Base-by-base conservation (phyloP, 768 basidiomycete species). In the Glaciozyma martinii region DNA sequence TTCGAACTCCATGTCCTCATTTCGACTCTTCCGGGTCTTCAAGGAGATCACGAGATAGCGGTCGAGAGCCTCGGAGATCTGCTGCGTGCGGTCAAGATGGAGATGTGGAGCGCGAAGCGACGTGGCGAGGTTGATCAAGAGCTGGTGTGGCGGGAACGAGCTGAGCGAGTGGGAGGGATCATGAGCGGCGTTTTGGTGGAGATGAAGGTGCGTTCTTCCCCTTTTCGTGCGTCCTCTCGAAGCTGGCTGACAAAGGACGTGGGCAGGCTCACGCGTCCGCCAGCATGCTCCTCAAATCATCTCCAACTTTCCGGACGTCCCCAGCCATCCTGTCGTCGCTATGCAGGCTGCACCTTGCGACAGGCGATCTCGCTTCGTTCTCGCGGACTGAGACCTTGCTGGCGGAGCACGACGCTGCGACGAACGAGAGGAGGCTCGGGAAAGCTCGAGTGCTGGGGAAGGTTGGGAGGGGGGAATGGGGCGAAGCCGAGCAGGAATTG, bases 1-100 rank as follows among this genome's bases (percentile, higher is more conserved):
- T 64, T 59, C 63, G 63, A 59, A 16, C 33, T 64, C 16, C 52
- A 59, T 30, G 43, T 64, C 44, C 58, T 64, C 40, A 15, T 5
- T 5, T 58, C 63, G 15, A 15, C 57, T 2, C 43, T 59, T 0
- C 63, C 63, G 0, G 5, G 10, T 0, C 18, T 64, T 12, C 40
- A 55, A 9, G 58, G 52, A 6, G 23, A 30, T 13, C 15, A 25
- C 23, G 19, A 1, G 12, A 9, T 12, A 1, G 23, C 29, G 2
- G 46, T 59, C n/a, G 63, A 64, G 32, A 1, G 21, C 23, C 25
- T 64, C 1, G 16, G 52, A 18, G 32, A 33, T 19, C 52, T 64
- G 19, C 16, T 59, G 18, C 12, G 13, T 7, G 42, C 21, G 1
- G 27, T 58, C 3, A 64, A 64, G 53, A 33, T 25, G 18, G 52